Conservation (phyloP, 768 basidiomycete genomes). For the Lyophyllum decastes region DNA sequence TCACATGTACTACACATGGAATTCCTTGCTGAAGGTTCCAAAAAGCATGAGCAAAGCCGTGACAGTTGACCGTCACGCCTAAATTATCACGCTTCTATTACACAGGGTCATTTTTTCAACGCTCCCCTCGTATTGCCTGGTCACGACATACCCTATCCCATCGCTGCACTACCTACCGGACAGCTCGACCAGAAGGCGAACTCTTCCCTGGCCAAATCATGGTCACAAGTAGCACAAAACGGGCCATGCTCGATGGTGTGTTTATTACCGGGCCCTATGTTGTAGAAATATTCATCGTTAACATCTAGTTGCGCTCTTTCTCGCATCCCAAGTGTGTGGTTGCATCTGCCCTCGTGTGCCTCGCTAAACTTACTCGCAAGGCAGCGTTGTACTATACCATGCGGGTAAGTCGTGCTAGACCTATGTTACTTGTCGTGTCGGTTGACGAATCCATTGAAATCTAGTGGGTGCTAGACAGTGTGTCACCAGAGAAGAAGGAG, state of each 20-base stretch:
- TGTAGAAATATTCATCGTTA: slow-evolving; percentile 5
- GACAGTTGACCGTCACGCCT: too few species aligned
- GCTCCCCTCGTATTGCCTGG: too few species aligned
- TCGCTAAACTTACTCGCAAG: slow-evolving; percentile 42
- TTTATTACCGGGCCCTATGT: neutral
- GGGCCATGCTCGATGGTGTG: slow-evolving; percentile 22
- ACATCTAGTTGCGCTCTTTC: slow-evolving; percentile 47
- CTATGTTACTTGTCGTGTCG: neutral
- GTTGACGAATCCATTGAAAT: neutral
- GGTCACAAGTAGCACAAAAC: slow-evolving; percentile 18
- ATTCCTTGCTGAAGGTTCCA: too few species aligned
- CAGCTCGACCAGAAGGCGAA: neutral
- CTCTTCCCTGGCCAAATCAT: slow-evolving; percentile 1
- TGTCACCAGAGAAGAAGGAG: slow-evolving; percentile 54
- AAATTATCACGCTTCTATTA: too few species aligned
- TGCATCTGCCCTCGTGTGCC: slow-evolving; percentile 5
- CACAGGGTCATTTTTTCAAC: too few species aligned
- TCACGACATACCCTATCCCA: too few species aligned
- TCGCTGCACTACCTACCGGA: neutral
- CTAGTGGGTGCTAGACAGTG: slow-evolving; percentile 68
- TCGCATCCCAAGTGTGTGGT: slow-evolving; percentile 51
- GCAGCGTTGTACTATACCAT: slow-evolving; percentile 79
- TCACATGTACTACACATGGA: too few species aligned
- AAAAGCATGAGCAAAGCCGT: too few species aligned
- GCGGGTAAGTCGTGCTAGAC: slow-evolving; percentile 44